Base-by-base conservation (phyloP, 805 yeast species). In the Sugiyamaella valdiviana region DNA sequence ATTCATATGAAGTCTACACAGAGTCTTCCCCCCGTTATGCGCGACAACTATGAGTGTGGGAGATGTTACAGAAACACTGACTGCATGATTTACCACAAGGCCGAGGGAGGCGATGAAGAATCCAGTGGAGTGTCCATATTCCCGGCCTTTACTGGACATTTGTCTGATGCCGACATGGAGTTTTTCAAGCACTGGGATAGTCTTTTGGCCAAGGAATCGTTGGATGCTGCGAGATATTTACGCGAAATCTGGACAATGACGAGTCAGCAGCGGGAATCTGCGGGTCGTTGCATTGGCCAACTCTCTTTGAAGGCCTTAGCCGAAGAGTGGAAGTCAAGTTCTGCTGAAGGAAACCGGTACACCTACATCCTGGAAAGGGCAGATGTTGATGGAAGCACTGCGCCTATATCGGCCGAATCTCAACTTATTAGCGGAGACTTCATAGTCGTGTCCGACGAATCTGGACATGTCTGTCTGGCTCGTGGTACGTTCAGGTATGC, bases 181-280 rank as follows among this genome's bases (percentile, higher is more conserved):
- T 93, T 85, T 59, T 82, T 80, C 61, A 68, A 71, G 36, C 77
- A 82, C 47, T 91, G 96, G 95, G 86, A 86, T 58, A 67, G 67
- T 14, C 64, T 88, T 4, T 68, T 93, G 5, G 78, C 84, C 0
- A 78, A 80, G 55, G 98, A 91, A 63, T 95, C 83, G 56, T 73
- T 79, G 1, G 71, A 81, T 4, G 59, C 76, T 41, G 70, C 70
- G 12, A 69, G 73, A 32, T 62, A 75, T 40, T 77, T 77, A 43
- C 75, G 76, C 42, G 85, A 86, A 37, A 65, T 88, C n/a, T 85
- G 90, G 90, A 74, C 81, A 21, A 63, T 78, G 51, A 66, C 83
- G 6, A 67, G 80, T 2, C 61, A 63, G 1, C 79, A 79, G 21
- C 71, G 95, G 46, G 95, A 88, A 61, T 60, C 68, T 2, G 75